These are phyloP conservation scores for Geranium rotundifolium DNA, from an alignment of 345 rosid species.

Conservation along the genomic window DNA sequence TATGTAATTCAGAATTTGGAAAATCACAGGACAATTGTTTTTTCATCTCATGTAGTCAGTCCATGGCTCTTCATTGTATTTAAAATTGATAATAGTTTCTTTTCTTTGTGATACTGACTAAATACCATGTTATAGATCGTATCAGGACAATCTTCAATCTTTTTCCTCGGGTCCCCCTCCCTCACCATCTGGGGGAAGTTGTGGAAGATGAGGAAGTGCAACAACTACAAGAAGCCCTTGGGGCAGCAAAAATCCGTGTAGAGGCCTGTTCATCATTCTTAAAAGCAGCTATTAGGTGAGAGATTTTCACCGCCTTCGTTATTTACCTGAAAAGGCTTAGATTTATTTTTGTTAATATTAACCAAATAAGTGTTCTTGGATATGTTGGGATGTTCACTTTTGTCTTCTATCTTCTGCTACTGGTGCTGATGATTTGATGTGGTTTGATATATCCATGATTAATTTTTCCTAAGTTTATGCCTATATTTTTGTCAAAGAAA, in stretches of 20 bases:
- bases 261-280: conserved; percentile 75
- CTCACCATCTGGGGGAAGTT: conserved; percentile 56
- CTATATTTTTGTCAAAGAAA: too few relatives aligned
- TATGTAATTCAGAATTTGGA: background rate
- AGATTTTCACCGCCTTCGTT: conserved; percentile 10
- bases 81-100: background rate
- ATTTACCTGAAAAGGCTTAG: background rate
- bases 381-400: too few relatives aligned
- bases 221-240: conserved; percentile 69
- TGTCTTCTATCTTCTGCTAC: too few relatives aligned
- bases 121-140: conserved; percentile 37
- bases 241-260: conserved; percentile 74
- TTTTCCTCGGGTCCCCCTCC: conserved; percentile 73
- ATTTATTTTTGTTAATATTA: too few relatives aligned
- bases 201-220: conserved; percentile 69
- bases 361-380: background rate
- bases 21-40: too few relatives aligned
- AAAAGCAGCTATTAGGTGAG: conserved; percentile 79
- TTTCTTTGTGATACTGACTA: background rate
- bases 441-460: too few relatives aligned
- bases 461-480: too few relatives aligned
- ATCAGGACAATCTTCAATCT: conserved; percentile 60
- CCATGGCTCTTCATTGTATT: background rate
- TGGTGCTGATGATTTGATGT: too few relatives aligned
- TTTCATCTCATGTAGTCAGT: too few relatives aligned